phyloP scores from a whole-genome alignment of 805 yeast species.

The Wickerhamomyces sydowiorum region DNA sequence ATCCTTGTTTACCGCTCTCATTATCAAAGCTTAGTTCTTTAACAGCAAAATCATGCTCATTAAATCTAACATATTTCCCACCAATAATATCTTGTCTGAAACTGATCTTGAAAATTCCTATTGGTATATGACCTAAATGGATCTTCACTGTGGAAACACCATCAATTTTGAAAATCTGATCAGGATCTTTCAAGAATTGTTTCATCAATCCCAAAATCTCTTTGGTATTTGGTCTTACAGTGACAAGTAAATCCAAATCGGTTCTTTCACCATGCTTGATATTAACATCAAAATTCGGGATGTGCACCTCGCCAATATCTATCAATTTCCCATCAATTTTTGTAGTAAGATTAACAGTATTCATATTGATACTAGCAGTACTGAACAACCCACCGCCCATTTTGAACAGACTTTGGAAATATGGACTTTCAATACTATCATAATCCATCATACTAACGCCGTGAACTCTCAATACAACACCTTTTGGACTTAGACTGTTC shows the following conservation, averaged over 20 bases:
- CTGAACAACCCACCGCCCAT: conserved; percentile 27
- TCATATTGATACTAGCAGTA: conserved; percentile 24
- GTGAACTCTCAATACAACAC: conserved; percentile 26
- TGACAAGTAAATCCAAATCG: conserved; percentile 22
- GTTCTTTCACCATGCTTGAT: conserved; percentile 24
- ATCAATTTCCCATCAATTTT: conserved; percentile 12
- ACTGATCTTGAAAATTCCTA: conserved; percentile 25
- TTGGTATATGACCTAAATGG: conserved; percentile 27
- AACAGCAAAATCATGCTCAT: conserved; percentile 18
- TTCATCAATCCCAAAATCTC: conserved; percentile 29
- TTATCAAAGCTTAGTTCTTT: conserved; percentile 20
- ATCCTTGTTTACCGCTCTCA: conserved; percentile 11
- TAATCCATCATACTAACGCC: conserved; percentile 28
- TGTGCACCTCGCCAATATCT: conserved; percentile 27
- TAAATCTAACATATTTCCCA: conserved; percentile 14
- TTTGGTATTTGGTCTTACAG: conserved; percentile 27
- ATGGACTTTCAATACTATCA: conserved; percentile 22
- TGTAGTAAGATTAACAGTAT: conserved; percentile 25
- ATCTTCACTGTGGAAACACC: conserved; percentile 30
- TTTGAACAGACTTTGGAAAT: conserved; percentile 22
- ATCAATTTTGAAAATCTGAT: conserved; percentile 24
- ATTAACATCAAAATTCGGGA: conserved; percentile 28
- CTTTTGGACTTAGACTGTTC: conserved; percentile 25
- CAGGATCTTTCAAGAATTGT: conserved; percentile 25
- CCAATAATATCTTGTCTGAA: conserved; percentile 25